Percentiles rank a stretch among this genome's conserved stretches.
Evolutionary conservation across 805 yeast genomes (phyloP).

Genomic region (Metschnikowia corniflorae): DNA sequence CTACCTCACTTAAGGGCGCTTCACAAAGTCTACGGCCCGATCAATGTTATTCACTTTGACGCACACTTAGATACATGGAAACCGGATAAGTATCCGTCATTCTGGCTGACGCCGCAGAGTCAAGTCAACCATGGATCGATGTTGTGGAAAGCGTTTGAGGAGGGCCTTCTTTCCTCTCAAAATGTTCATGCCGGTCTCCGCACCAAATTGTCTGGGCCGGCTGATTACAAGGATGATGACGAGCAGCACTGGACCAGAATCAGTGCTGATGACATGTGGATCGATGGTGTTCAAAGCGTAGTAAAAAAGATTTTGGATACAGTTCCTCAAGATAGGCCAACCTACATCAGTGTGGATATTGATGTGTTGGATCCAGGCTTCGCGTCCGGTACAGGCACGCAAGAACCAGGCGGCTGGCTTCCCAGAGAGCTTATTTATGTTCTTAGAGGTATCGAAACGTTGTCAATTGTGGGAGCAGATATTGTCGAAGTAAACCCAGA

Average conservation of each 20-base stretch:
- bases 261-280: conserved; percentile 70
- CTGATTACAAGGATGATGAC: conserved; percentile 59
- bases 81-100: conserved; percentile 65
- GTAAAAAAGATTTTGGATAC: conserved; percentile 48
- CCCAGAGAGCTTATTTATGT: conserved; percentile 53
- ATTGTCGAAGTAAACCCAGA: conserved; percentile 61
- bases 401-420: conserved; percentile 57
- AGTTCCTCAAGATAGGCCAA: conserved; percentile 63
- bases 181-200: conserved; percentile 77
- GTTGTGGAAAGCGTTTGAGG: conserved; percentile 77
- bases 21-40: conserved; percentile 55
- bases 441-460: conserved; percentile 41
- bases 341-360: conserved; percentile 75
- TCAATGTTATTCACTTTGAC: conserved; percentile 77
- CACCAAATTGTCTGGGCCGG: conserved; percentile 64
- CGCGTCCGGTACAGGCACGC: conserved; percentile 58
- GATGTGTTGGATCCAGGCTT: conserved; percentile 59
- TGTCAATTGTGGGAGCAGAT: conserved; percentile 53
- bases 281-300: conserved; percentile 59
- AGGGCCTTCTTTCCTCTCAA: conserved; percentile 55
- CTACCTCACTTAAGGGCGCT: conserved; percentile 70
- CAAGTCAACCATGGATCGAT: conserved; percentile 81
- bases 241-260: conserved; percentile 67
- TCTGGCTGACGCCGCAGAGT: conserved; percentile 54
- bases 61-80: conserved; percentile 84